phyloP scores from a whole-genome alignment of 805 yeast genomes.

The Teunomyces aglyptinius region DNA sequence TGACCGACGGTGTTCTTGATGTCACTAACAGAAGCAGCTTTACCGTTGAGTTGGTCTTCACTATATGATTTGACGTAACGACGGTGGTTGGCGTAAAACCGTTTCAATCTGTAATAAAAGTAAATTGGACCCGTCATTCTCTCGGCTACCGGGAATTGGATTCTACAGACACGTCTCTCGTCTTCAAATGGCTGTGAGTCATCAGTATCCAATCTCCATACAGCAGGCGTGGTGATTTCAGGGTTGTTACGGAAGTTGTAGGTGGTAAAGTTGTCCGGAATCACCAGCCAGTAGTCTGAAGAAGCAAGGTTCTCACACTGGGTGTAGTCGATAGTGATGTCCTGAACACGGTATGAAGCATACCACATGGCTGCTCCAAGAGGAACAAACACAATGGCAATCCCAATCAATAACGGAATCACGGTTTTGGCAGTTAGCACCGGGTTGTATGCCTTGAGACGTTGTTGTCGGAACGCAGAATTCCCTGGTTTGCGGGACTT shows the following conservation, averaged over 20 bases:
- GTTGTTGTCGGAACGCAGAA: constrained; percentile 55
- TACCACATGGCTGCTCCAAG: constrained; percentile 49
- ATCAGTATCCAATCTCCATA: constrained; percentile 39
- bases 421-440: constrained; percentile 44
- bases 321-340: constrained; percentile 39
- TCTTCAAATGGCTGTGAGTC: constrained; percentile 47
- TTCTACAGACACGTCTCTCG: constrained; percentile 46
- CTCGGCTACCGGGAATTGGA: constrained; percentile 38
- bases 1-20: constrained; percentile 44
- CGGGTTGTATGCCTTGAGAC: constrained; percentile 49
- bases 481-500: constrained; percentile 66
- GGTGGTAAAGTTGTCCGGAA: constrained; percentile 38
- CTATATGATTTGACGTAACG: constrained; percentile 42
- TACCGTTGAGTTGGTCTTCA: constrained; percentile 43
- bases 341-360: constrained; percentile 39
- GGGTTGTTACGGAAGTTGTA: constrained; percentile 31
- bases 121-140: constrained; percentile 39
- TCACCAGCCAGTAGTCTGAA: constrained; percentile 29
- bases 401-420: constrained; percentile 36
- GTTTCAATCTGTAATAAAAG: constrained; percentile 40
- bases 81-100: constrained; percentile 45
- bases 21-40: constrained; percentile 31
- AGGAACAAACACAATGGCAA: constrained; percentile 42
- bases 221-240: constrained; percentile 18
- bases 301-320: constrained; percentile 40